Base-by-base conservation (phyloP, 306 rosid genomes). In the Senna tora region DNA sequence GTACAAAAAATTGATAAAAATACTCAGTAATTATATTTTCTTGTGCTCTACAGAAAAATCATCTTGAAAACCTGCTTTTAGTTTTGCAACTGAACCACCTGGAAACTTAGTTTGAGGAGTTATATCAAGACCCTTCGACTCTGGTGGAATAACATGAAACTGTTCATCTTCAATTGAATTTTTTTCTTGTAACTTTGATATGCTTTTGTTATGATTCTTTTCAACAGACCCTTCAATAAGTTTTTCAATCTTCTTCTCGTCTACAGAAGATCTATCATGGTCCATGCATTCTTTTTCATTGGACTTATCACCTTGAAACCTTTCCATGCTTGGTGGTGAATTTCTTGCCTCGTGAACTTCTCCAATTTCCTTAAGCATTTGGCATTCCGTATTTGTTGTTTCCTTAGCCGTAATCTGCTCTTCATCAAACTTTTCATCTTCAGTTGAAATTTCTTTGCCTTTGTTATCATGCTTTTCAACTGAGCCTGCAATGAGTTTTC, bases 51-150 rank as follows among this genome's bases (percentile, higher is more conserved):
- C 5, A 39, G 75, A 62, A 74, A 47, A 49, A 36, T 52, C 19
- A 53, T 28, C 63, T 52, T 47, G 80, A 17, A 49, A 45, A 78
- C 71, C 84, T 71, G 7, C 21, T 19, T 65, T 75, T 19, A 67
- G 75, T 47, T 36, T 74, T 77, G 57, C 73, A 86, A 81, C 83
- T 75, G 87, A 75, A 66, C 69, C 67, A 56, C 74, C 75, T 62
- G 62, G 88, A 79, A 63, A 65, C 70, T 71, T 86, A 20, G 84
- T 52, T 20, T 73, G 68, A 34, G 87, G 76, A 51, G 85, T 84
- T 71, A 60, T 79, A 51, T 80, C 83, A 52, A 65, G 30, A 41
- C 45, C 60, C 61, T 49, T 73, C 15, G 87, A 73, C 45, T 72
- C 30, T 2, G 64, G 71, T 4, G 58, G 50, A 25, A 19, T 46